Base-by-base conservation (phyloP, 352 stramenopile species). In the Peronosclerospora sorghi region DNA sequence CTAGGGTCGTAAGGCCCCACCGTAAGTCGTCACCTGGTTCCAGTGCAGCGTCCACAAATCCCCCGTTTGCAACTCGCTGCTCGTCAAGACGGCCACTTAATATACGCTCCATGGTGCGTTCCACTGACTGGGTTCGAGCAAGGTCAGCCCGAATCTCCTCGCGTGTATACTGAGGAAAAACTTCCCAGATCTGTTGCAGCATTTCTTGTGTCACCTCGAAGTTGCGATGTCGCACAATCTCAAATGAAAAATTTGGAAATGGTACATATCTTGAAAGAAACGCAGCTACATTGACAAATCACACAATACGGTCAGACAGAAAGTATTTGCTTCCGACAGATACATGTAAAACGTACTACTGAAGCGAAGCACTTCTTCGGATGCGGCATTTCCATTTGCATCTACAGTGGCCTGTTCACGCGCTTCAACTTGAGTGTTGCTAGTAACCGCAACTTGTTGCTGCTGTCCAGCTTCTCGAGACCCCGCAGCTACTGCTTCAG, bases 91-190 rank as follows among this genome's bases (percentile, higher is more conserved):
- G 65, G 10, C 72, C 75, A 27, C 54, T 75, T 8, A 88, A 24
- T 49, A 88, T 83, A 13, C 71, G 68, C 46, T 88, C 73, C 53
- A 85, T 85, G 6, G 75, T 88, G 27, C 68, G 60, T 32, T 85
- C 73, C 4, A 74, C 55, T 0, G 75, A 88, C 14, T 64, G 66
- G 19, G 73, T 86, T 10, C 48, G 56, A 35, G 45, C 46, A 13
- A 88, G 51, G 47, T 88, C 75, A 3, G 51, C 57, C 7, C 54
- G 63, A 40, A 88, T 70, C 8, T 73, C 62, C 28, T 85, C 70
- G 0, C 64, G 42, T 0, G 65, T 69, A 48, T 78, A 83, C 38
- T 88, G 75, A 2, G 75, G 75, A 24, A 88, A 88, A 9, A 88
- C 61, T 18, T 88, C 73, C 48, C 63, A 79, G 9, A 88, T 76